Evolutionary conservation across 768 basidiomycete genomes (phyloP), one percentile per base, ranked within the genome.

Genomic region (Tricholoma matsutake): DNA sequence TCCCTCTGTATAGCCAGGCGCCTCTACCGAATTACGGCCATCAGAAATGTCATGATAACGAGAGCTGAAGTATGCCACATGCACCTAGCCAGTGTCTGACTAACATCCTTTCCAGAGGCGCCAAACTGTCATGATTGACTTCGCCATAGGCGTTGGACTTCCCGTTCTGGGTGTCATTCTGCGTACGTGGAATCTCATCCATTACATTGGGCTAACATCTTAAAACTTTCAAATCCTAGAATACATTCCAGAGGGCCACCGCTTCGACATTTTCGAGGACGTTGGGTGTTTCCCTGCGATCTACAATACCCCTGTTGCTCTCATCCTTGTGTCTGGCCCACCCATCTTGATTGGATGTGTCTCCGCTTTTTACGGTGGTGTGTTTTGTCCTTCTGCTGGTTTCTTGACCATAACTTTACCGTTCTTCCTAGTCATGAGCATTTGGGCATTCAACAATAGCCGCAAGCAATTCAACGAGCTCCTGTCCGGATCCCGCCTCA

Each of bases 141-240:
- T 86, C 16, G 72, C 76, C 1, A 82, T 86, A 58, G 79, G 81
- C 1, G 60, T 87, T 9, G 83, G 83, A 2, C 63, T 85, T n/a
- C 86, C 86, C 4, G 22, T 83, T 9, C 39, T 86, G 13, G 72
- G 73, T 57, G 64, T 67, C 57, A 56, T 61, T 58, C 54, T 66
- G 51, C 53, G 66, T 67, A 60, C 10, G 66, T 59, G 18, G 1
- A 6, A 25, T 53, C 3, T 16, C n/a, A 25, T 8, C 28, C 29
- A 16, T 28, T 18, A 31, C 7, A 3, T 18, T 32, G 14, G 45
- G 14, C 34, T 60, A 2, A 55, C 31, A 56, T 56, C 13, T 25
- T 13, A 43, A 11, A 29, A 25, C 22, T 25, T 25, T 25, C 22
- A 22, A 32, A 3, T 35, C 4, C 1, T 57, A 86, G 84, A 84